Evolutionary conservation across 106 monocot species (phyloP).

Genomic region (Dendrobium nobile): DNA sequence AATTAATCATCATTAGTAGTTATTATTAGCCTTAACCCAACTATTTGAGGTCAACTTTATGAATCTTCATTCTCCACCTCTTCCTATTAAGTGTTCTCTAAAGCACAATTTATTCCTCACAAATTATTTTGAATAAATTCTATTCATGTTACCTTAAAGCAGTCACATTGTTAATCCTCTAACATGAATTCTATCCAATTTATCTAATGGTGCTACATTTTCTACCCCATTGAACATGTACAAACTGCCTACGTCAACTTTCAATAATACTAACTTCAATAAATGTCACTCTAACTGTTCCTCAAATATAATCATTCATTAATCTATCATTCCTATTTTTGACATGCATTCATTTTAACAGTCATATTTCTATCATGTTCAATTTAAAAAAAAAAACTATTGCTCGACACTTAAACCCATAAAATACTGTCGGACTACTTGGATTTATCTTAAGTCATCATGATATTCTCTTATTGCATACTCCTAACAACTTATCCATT

Average conservation of each 20-base stretch:
- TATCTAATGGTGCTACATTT: background rate
- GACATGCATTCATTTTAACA: background rate
- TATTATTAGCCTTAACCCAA: background rate
- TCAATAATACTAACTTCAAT: background rate
- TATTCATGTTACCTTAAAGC: background rate
- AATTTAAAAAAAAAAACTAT: background rate
- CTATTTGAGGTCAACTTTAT: background rate
- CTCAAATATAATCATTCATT: background rate
- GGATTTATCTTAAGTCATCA: no score
- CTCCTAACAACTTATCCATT: background rate
- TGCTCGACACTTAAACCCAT: background rate
- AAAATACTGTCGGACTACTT: no score
- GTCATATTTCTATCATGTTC: background rate
- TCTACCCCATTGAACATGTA: background rate
- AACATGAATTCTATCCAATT: background rate
- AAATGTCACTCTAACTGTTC: background rate
- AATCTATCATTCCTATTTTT: background rate
- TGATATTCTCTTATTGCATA: background rate
- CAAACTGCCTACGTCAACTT: background rate
- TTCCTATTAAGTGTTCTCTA: background rate
- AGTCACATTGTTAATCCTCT: background rate
- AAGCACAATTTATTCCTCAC: background rate
- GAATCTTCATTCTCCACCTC: background rate
- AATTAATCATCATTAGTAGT: background rate
- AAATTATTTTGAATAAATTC: background rate